A percentile compares a stretch with the other conserved stretches of the same genome.
These are phyloP conservation scores for Yarrowia deformans DNA, from an alignment of 805 yeast species.

Conservation along the genomic window DNA sequence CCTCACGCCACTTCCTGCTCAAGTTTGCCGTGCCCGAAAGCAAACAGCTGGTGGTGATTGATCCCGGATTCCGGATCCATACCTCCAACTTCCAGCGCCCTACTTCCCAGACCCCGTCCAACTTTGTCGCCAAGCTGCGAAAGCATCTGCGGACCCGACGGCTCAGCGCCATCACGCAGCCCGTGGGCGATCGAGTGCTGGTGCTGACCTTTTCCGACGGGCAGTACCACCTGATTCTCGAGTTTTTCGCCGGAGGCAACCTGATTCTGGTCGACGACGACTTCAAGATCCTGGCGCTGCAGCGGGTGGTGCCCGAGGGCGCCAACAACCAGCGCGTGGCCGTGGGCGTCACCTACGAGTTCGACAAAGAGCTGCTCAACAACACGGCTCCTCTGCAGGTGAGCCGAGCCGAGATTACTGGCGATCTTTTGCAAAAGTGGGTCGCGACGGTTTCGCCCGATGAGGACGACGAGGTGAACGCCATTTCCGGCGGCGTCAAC, in stretches of 20 bases:
- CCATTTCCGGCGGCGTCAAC: conserved; percentile 26
- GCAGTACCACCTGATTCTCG: conserved; percentile 73
- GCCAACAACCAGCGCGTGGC: conserved; percentile 67
- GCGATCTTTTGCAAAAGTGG: conserved; percentile 13
- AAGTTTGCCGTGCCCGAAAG: conserved; percentile 86
- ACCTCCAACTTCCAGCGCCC: conserved; percentile 82
- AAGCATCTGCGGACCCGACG: conserved; percentile 85
- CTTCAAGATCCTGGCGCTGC: conserved; percentile 71
- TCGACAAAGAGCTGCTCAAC: conserved; percentile 36
- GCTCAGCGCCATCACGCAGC: conserved; percentile 72
- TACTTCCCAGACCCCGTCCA: conserved; percentile 80
- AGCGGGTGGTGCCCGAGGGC: conserved; percentile 78
- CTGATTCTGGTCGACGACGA: conserved; percentile 76
- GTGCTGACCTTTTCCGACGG: conserved; percentile 89
- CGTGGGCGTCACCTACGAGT: conserved; percentile 73
- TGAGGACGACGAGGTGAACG: conserved; percentile 33
- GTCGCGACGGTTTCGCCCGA: conserved; percentile 10
- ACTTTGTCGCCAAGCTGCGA: conserved; percentile 83
- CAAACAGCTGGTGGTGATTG: conserved; percentile 75
- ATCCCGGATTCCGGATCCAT: conserved; percentile 85
- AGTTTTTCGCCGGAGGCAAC: conserved; percentile 96
- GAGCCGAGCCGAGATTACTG: conserved; percentile 10
- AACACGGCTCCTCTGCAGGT: conserved; percentile 22
- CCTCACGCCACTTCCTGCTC: conserved; percentile 73
- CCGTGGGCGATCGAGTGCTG: conserved; percentile 81